Base-by-base conservation (phyloP, 768 basidiomycete genomes). In the Suillus ampliporus region DNA sequence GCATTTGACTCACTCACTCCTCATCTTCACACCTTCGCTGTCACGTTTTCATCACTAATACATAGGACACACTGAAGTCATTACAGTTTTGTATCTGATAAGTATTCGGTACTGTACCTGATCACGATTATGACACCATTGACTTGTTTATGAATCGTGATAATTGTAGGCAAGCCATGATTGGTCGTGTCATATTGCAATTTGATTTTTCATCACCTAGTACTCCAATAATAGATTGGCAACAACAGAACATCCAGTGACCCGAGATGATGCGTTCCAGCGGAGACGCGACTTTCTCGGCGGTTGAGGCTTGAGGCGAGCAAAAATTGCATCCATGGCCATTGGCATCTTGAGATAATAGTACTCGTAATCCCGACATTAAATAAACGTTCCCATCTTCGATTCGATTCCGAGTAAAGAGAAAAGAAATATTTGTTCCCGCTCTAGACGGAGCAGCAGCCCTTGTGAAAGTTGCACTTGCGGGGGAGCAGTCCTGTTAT, bases 21-120 rank as follows among this genome's bases (percentile, higher is more conserved):
- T 35, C 37, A 44, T 61, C 31, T 28, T 28, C 15, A 59, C 34
- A 44, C 31, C 43, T 48, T 34, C n/a, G 60, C 23, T 50, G 21
- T 34, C 44, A 41, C 31, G 19, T 57, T 31, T 34, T 54, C 17
- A 14, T 37, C 58, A n/a, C 21, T 17, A 23, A 23, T n/a, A n/a
- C n/a, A n/a, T 37, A 34, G 35, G 48, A 53, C 37, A 46, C 51
- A 19, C 57, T 60, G 34, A 63, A 58, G 8, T 57, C 57, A 40
- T 31, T 3, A 37, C 61, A 28, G 19, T 35, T 46, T 50, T 60
- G 62, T 54, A 38, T 43, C 59, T 35, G 13, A 52, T 53, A 47
- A 31, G 31, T 34, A 52, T n/a, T 41, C 44, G 9, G 43, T 47
- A 62, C 34, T 61, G 37, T 62, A 57, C 61, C 15, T 61, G 60